phyloP scores from a whole-genome alignment of 805 yeast genomes.

The Trichomonascus vanleenenianus region DNA sequence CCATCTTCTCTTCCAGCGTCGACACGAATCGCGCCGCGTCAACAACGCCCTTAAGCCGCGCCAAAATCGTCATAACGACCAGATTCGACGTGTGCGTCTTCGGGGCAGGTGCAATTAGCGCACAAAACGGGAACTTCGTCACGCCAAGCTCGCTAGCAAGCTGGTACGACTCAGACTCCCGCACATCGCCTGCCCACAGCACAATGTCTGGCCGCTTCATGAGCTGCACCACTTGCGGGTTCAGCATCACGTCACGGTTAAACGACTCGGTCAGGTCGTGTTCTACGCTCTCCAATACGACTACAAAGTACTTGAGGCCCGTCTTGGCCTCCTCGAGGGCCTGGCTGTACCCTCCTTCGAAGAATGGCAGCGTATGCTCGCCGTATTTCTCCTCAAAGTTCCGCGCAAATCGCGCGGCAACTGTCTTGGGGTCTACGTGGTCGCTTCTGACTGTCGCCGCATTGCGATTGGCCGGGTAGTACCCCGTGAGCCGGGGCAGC shows the following conservation, averaged over 20 bases:
- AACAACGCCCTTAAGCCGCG: constrained; percentile 50
- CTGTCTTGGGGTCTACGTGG: constrained; percentile 43
- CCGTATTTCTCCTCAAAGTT: constrained; percentile 43
- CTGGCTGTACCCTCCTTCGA: constrained; percentile 71
- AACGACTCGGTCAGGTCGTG: constrained; percentile 55
- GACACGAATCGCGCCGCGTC: constrained; percentile 37
- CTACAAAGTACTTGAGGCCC: constrained; percentile 62
- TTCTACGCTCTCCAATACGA: constrained; percentile 64
- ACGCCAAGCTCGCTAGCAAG: constrained; percentile 68
- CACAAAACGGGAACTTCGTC: constrained; percentile 74
- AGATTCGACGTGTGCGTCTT: constrained; percentile 25
- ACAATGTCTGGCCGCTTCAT: constrained; percentile 45
- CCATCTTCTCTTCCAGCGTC: constrained; percentile 39
- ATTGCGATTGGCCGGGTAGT: constrained; percentile 32
- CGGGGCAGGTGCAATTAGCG: constrained; percentile 63
- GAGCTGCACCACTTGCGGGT: constrained; percentile 37
- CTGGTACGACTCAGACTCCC: constrained; percentile 77
- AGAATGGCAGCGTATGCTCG: constrained; percentile 31
- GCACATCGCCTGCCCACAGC: constrained; percentile 83
- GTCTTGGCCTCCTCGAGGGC: constrained; percentile 65
- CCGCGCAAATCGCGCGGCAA: constrained; percentile 44
- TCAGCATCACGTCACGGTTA: constrained; percentile 46
- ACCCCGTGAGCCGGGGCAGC: constrained; percentile 30
- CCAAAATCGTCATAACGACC: constrained; percentile 54
- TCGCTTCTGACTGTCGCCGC: constrained; percentile 31